These are phyloP conservation scores for Persicaria tinctoria DNA, from an alignment of 148 eudicot genomes.

Conservation along the genomic window DNA sequence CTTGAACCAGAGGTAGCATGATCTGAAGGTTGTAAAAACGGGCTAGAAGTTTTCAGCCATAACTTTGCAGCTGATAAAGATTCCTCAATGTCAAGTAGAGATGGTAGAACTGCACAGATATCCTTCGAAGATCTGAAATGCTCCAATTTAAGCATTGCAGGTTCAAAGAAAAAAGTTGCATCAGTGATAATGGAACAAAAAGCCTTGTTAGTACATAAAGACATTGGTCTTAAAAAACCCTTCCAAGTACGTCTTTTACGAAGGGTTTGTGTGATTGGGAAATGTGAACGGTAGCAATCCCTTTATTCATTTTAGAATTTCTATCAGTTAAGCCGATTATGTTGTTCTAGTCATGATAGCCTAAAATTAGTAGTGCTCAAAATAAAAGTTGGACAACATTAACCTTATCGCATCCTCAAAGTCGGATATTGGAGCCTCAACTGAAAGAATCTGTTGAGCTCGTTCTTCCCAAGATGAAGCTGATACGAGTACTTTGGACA, in stretches of 20 bases:
- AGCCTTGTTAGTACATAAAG: background rate
- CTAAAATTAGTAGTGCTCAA: background rate
- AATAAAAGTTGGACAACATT: background rate
- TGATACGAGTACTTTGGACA: slow-evolving; percentile 41
- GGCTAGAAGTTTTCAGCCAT: slow-evolving; percentile 64
- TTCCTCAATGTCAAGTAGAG: slow-evolving; percentile 49
- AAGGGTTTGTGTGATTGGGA: background rate
- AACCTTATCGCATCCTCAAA: slow-evolving; percentile 73
- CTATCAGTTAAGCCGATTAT: background rate
- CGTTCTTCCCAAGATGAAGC: slow-evolving; percentile 75
- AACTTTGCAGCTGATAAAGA: slow-evolving; percentile 54
- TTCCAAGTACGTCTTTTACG: background rate
- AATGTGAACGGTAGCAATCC: background rate
- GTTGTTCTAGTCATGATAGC: background rate
- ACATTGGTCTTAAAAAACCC: background rate
- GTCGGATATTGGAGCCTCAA: slow-evolving; percentile 44
- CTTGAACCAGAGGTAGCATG: slow-evolving; percentile 24
- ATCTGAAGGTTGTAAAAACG: slow-evolving; percentile 36
- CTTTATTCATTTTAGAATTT: background rate
- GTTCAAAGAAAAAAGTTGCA: background rate
- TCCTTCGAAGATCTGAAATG: slow-evolving; percentile 60
- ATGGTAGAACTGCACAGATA: slow-evolving; percentile 57
- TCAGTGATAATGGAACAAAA: background rate
- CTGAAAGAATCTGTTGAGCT: slow-evolving; percentile 42
- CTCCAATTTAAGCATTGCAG: slow-evolving; percentile 9